Evolutionary conservation across 441 rosid genomes (phyloP).

Genomic region (Gossypium davidsonii): DNA sequence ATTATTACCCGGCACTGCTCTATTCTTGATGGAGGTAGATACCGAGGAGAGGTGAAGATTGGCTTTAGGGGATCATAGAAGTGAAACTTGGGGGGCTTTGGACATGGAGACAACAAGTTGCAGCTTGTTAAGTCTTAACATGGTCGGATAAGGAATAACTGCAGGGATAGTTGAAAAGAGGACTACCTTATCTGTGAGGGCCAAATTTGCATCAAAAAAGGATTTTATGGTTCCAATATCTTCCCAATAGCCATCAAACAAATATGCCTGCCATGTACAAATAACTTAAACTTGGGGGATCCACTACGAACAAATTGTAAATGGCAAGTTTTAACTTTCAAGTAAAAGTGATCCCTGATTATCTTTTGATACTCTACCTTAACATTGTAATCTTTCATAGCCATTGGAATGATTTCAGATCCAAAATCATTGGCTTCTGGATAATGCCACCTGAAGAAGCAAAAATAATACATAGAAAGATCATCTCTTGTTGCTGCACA

Average conservation of each 20-base stretch:
- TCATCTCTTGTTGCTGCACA: background rate
- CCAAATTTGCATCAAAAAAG: slow-evolving; percentile 81
- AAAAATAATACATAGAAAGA: background rate
- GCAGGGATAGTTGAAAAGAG: slow-evolving; percentile 20
- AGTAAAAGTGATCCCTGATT: background rate
- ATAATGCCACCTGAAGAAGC: slow-evolving; percentile 41
- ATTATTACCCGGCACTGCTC: slow-evolving; percentile 56
- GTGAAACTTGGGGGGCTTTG: slow-evolving; percentile 57
- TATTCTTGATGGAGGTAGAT: slow-evolving; percentile 79
- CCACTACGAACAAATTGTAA: background rate
- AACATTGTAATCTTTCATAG: slow-evolving; percentile 47
- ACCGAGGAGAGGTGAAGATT: slow-evolving; percentile 75
- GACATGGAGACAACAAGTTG: slow-evolving; percentile 9
- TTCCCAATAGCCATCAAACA: slow-evolving; percentile 74
- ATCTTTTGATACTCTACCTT: slow-evolving; percentile 30
- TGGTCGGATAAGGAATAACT: background rate
- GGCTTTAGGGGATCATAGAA: slow-evolving; percentile 84
- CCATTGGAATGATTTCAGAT: slow-evolving; percentile 72
- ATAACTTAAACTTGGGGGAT: slow-evolving; percentile 6
- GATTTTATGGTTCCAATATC: slow-evolving; percentile 83
- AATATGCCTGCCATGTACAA: slow-evolving; percentile 48
- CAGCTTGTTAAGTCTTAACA: slow-evolving; percentile 8
- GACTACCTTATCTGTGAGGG: slow-evolving; percentile 67
- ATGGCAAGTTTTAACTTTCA: background rate
- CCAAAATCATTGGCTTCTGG: slow-evolving; percentile 84